A percentile compares a stretch with the other conserved stretches of the same genome.
Conservation (phyloP, 192 early-diverging fungal genomes). For the Chytriomyces confervae region DNA sequence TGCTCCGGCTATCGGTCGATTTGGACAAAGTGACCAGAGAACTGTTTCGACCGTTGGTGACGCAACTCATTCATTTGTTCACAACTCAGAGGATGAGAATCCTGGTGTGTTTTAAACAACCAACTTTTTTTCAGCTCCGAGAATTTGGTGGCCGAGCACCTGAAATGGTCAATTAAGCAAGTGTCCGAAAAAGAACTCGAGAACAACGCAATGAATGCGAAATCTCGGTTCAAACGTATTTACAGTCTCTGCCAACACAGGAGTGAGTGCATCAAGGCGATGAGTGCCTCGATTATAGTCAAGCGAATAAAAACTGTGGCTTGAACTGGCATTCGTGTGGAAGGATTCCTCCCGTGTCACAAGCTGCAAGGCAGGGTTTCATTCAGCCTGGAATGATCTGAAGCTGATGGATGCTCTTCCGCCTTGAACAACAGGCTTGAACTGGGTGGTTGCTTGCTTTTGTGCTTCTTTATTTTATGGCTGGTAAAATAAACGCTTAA, state of each 20-base stretch:
- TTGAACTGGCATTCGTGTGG: too few relatives aligned
- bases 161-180: slow-evolving; percentile 79
- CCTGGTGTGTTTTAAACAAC: slow-evolving; percentile 52
- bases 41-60: slow-evolving; percentile 66
- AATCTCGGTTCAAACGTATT: slow-evolving; percentile 70
- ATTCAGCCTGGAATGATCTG: too few relatives aligned
- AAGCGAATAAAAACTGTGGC: too few relatives aligned
- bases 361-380: too few relatives aligned
- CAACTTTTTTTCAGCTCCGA: slow-evolving; percentile 30
- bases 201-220: slow-evolving; percentile 70
- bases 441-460: too few relatives aligned
- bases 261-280: slow-evolving; percentile 62
- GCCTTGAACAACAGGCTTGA: too few relatives aligned
- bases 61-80: slow-evolving; percentile 77
- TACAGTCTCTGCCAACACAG: slow-evolving; percentile 68
- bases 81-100: slow-evolving; percentile 74
- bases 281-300: slow-evolving; percentile 73
- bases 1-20: slow-evolving; percentile 74
- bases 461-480: too few relatives aligned
- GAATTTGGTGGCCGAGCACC: slow-evolving; percentile 80
- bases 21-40: slow-evolving; percentile 72
- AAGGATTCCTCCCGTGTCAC: too few relatives aligned
- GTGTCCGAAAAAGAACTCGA: slow-evolving; percentile 53
- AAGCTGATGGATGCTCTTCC: too few relatives aligned
- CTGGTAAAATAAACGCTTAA: too few relatives aligned